Conservation (phyloP, 2,329 filamentous ascomycete species). For the Sordariomycetes sp. region DNA sequence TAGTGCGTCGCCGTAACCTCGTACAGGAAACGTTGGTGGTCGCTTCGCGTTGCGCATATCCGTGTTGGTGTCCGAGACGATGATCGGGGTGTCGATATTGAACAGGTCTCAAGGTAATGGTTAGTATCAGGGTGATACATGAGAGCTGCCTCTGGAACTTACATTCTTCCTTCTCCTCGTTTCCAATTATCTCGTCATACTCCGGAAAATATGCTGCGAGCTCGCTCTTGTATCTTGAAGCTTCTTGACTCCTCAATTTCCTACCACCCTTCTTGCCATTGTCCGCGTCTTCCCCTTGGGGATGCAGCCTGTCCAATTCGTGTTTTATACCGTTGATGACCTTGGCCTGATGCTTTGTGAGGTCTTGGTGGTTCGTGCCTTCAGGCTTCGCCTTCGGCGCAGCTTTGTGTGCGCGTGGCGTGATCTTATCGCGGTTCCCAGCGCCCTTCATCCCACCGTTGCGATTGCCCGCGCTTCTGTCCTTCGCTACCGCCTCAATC, state of each 20-base stretch:
- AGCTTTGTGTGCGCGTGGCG: not conserved
- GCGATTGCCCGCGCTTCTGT: too few species aligned
- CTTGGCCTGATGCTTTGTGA: slow-evolving; percentile 47
- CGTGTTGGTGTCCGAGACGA: slow-evolving; percentile 51
- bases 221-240: slow-evolving; percentile 81
- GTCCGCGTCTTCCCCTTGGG: slow-evolving; percentile 31
- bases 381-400: too few species aligned
- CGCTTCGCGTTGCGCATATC: slow-evolving; percentile 11
- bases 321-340: slow-evolving; percentile 53
- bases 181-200: slow-evolving; percentile 89
- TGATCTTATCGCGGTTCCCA: too few species aligned
- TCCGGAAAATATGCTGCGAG: slow-evolving; percentile 85
- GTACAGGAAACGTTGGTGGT: slow-evolving; percentile 25
- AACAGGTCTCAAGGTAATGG: slow-evolving; percentile 51
- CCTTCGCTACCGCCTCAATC: too few species aligned
- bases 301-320: slow-evolving; percentile 48
- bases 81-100: slow-evolving; percentile 62
- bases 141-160: slow-evolving; percentile 23
- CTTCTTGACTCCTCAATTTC: slow-evolving; percentile 80
- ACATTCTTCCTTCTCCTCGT: slow-evolving; percentile 73
- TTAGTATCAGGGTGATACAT: slow-evolving; percentile 4
- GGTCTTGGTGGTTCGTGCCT: too few species aligned
- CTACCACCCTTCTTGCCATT: slow-evolving; percentile 57
- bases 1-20: slow-evolving; percentile 45
- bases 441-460: too few species aligned